Base-by-base conservation (phyloP, 257 asterid species). In the Apocynum venetum region DNA sequence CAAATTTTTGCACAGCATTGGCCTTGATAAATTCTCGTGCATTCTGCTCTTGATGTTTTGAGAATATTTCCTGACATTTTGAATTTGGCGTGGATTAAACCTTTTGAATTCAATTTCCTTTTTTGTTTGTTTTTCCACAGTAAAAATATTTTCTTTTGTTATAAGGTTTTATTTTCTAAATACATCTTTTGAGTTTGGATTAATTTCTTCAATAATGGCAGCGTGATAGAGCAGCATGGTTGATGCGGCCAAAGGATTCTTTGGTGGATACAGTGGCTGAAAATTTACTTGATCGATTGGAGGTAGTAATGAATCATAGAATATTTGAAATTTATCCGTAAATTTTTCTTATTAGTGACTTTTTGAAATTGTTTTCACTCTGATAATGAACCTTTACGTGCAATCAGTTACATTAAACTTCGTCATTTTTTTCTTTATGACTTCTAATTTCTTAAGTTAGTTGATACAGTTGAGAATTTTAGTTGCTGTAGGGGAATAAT, bases 181-280 rank as follows among this genome's bases (percentile, higher is more conserved):
- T 67, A 43, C n/a, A 15, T 1, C 19, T 67, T 67, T 41, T 19
- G 72, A 43, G 8, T 3, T 67, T 68, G 31, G 64, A 57, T 57
- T 5, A 35, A 20, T 10, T 80, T 71, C 48, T 73, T 69, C 3
- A n/a, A 35, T 49, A 7, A 77, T 78, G 82, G 71, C 86, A 95
- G 99, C 89, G 99, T 67, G 97, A 95, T 86, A 84, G 99, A 87
- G 99, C 97, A 15, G 98, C 97, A 69, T 95, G 98, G 99, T 82
- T 93, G 87, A 85, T 88, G 98, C 80, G 87, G 71, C 86, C 88
- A 2, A 82, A 87, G 80, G 93, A 95, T 86, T 81, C 97, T 52
- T 83, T 95, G 77, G 80, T 88, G 81, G 98, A 91, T 84, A 81
- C 93, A 4, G 99, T 95, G 20, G 97, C 97, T 19, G 98, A 93